Evolutionary conservation across 2,329 filamentous ascomycete species (phyloP), one percentile per base, ranked within the genome.

Genomic region (Alternaria viburni): DNA sequence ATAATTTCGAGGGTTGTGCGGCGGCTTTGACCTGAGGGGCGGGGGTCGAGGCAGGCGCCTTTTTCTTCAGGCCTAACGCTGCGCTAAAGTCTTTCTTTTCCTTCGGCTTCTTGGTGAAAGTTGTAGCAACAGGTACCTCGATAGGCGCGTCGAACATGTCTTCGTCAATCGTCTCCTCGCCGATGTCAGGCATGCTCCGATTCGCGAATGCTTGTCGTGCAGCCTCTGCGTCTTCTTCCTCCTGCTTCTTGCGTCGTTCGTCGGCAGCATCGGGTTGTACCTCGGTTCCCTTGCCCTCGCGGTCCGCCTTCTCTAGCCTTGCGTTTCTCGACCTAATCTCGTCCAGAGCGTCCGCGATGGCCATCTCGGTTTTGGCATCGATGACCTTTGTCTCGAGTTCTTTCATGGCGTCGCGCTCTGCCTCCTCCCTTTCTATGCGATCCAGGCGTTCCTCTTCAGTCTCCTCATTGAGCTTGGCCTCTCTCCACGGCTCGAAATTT

Each of bases 321-420:
- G 96, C 96, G 81, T 99, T 99, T 68, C 95, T 85, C 56, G 92
- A 95, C 59, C 95, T 86, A 61, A 99, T 97, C 82, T 97, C 94
- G 79, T 99, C 96, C 59, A 99, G 83, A 8, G 94, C 95, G 83
- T 99, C 96, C 2, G 96, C 96, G 47, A 97, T 93, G 17, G 92
- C 93, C 94, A 99, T 99, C 81, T 99, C 96, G 44, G 91, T 87
- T 83, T 96, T 94, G 1, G 94, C 94, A 79, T 99, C 96, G 21
- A 91, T 83, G 59, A 95, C 97, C 83, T 98, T 98, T 67, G 91
- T 90, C 82, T 99, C 96, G 50, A 99, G 82, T 77, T 97, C 94
- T 61, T 91, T 91, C 96, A 99, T 99, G 21, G 93, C 93, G 79
- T 97, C 94, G 68, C 89, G 86, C 79, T 97, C 93, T 62, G 90